phyloP scores from a whole-genome alignment of 2,329 filamentous ascomycete species.

The Dothistroma septosporum region DNA sequence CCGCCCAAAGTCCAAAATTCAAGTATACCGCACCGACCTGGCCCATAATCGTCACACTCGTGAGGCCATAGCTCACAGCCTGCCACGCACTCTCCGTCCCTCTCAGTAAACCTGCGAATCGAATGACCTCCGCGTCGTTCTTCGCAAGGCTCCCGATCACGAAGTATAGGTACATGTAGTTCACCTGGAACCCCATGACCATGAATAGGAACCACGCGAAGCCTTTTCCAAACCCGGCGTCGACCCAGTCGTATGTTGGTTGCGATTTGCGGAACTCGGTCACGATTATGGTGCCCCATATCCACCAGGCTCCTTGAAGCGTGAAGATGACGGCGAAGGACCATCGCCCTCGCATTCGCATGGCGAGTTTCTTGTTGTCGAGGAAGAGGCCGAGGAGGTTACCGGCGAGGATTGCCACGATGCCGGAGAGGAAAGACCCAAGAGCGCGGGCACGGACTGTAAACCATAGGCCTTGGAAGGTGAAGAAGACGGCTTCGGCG shows the following conservation, averaged over 20 bases:
- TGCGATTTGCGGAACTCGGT: slow-evolving; percentile 55
- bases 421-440: slow-evolving; percentile 65
- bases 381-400: slow-evolving; percentile 65
- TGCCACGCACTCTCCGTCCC: slow-evolving; percentile 71
- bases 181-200: slow-evolving; percentile 64
- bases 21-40: slow-evolving; percentile 64
- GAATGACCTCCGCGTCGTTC: slow-evolving; percentile 60
- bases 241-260: slow-evolving; percentile 64
- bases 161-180: slow-evolving; percentile 72
- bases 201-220: slow-evolving; percentile 67
- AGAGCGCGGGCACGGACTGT: slow-evolving; percentile 64
- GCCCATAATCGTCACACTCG: slow-evolving; percentile 58
- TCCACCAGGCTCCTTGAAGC: slow-evolving; percentile 67
- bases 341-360: slow-evolving; percentile 52
- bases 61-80: slow-evolving; percentile 67
- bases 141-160: slow-evolving; percentile 62
- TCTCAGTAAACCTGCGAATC: slow-evolving; percentile 63
- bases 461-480: slow-evolving; percentile 60
- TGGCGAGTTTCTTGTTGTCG: slow-evolving; percentile 53
- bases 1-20: slow-evolving; percentile 65
- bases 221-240: slow-evolving; percentile 59
- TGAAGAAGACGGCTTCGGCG: slow-evolving; percentile 68
- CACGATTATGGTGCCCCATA: slow-evolving; percentile 64
- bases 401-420: slow-evolving; percentile 61
- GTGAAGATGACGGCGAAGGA: slow-evolving; percentile 54